These are phyloP conservation scores for Geum urbanum DNA, from an alignment of 306 rosid genomes.

Conservation along the genomic window DNA sequence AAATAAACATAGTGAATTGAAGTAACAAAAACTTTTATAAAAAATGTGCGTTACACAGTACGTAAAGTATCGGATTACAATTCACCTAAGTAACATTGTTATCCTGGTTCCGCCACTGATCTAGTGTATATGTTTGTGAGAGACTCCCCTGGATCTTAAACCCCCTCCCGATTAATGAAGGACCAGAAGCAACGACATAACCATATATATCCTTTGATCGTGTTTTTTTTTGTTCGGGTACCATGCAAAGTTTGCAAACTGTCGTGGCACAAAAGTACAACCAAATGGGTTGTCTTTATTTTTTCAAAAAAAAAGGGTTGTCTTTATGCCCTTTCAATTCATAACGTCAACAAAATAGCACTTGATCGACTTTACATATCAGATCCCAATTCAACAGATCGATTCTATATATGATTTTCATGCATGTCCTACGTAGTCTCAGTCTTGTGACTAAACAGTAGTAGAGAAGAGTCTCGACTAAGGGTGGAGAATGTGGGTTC, in stretches of 20 bases:
- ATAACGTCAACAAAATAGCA: background rate
- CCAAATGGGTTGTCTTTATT: constrained; percentile 8
- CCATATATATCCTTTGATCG: background rate
- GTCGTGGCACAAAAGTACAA: constrained; percentile 17
- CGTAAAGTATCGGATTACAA: too few relatives aligned
- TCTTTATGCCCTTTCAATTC: too few relatives aligned
- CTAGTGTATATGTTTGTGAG: background rate
- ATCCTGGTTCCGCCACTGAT: too few relatives aligned
- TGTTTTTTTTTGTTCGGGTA: background rate
- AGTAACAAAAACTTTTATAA: too few relatives aligned
- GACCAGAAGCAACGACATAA: background rate
- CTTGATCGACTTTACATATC: constrained; percentile 12
- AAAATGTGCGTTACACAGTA: too few relatives aligned
- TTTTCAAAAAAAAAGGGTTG: too few relatives aligned
- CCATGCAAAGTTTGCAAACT: constrained; percentile 15
- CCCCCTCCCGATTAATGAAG: too few relatives aligned
- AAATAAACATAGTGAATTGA: too few relatives aligned
- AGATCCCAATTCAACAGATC: background rate
- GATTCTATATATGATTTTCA: background rate
- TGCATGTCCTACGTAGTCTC: background rate
- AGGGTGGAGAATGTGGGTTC: background rate
- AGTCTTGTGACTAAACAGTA: background rate
- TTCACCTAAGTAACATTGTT: too few relatives aligned
- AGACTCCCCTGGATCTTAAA: too few relatives aligned
- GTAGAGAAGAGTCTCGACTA: background rate